These are phyloP conservation scores for Aspergillus fumigatus DNA, from an alignment of 2,329 filamentous ascomycete species.

Conservation along the genomic window DNA sequence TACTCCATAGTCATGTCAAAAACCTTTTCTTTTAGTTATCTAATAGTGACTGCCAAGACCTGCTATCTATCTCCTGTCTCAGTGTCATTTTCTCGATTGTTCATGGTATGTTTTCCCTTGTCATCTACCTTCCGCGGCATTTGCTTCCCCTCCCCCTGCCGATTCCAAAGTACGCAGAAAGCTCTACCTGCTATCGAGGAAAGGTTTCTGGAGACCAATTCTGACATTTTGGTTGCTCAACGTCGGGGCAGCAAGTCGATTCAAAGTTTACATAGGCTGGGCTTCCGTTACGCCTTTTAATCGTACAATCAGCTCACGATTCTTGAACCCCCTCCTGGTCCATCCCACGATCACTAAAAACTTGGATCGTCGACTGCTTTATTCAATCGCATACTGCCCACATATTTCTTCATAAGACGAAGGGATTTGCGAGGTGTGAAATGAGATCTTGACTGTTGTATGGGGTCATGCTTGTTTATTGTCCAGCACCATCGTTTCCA, in stretches of 20 bases:
- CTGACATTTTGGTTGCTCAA: neutral
- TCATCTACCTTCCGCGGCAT: slow-evolving; percentile 8
- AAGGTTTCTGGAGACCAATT: neutral
- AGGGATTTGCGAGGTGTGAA: neutral
- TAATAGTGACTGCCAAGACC: neutral
- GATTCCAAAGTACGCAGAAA: neutral
- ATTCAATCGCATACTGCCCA: neutral
- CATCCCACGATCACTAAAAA: neutral
- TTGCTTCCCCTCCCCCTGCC: slow-evolving; percentile 5
- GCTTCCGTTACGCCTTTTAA: neutral
- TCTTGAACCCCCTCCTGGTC: neutral
- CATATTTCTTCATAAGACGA: neutral
- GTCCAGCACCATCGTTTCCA: neutral
- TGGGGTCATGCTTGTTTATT: neutral
- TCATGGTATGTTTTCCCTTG: slow-evolving; percentile 9
- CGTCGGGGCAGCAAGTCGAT: neutral
- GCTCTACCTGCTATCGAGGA: neutral
- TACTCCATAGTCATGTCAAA: neutral
- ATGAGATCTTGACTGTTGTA: neutral
- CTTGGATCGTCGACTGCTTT: neutral
- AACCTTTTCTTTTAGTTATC: neutral
- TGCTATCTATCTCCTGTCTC: neutral
- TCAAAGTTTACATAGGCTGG: neutral
- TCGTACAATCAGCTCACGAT: neutral
- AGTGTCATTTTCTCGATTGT: neutral